Base-by-base conservation (phyloP, 306 rosid genomes). In the Fragaria vesca region DNA sequence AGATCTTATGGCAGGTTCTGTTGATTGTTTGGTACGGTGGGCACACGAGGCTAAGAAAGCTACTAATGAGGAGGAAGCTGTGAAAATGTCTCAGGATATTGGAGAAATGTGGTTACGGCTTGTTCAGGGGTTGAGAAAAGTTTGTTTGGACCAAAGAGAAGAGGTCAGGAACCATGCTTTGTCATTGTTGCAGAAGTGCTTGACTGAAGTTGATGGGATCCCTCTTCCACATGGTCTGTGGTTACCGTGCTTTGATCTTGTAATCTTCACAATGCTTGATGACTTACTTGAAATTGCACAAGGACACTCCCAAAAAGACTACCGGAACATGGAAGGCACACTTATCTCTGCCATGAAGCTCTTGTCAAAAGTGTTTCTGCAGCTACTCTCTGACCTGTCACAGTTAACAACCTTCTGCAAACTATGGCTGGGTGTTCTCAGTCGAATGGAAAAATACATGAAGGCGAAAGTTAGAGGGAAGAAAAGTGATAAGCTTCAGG, bases 81-180 rank as follows among this genome's bases (percentile, higher is more conserved):
- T 83, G 55, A 93, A 86, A 75, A 79, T 91, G 87, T 87, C 87
- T 69, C 97, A 85, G 85, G 96, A 96, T 77, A 87, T 96, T 42
- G 97, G 96, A 77, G 99, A 96, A 75, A 93, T 96, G 99, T 96
- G 99, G 99, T 66, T 96, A 80, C 89, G 93, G 87, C 89, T 91
- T 61, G 93, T 89, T 77, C 99, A 96, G 83, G 99, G 89, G 54
- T 74, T 93, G 68, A 91, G 98, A 81, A 96, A 96, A 82, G 91
- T 96, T 57, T 91, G 99, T 85, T 86, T 96, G 89, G 99, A 96
- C 87, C 99, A 93, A 76, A 91, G 99, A 81, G 98, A 96, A 79
- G 99, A 93, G 73, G 98, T 96, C n/a, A 88, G 99, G 83, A 93
- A 91, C 81, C 94, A 93, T 85, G 97, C 99, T 67, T 74, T 96